Evolutionary conservation across 1,139 yeast genomes (phyloP).

Genomic region (Kodamaea arcana): DNA sequence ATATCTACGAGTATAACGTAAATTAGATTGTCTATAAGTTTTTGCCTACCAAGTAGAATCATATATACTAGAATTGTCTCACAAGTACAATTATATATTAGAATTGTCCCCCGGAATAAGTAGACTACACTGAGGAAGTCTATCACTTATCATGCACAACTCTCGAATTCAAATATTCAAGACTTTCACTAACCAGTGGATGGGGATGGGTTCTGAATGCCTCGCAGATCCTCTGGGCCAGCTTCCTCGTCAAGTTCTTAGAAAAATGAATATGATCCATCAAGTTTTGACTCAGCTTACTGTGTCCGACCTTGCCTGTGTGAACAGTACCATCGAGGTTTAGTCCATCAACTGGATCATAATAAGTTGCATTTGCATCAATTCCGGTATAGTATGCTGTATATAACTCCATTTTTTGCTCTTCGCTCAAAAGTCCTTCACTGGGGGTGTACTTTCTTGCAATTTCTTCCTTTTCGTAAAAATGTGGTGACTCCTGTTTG

Average conservation of each 20-base stretch:
- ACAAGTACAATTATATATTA: no score
- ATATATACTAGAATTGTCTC: no score
- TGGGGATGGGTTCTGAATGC: not conserved
- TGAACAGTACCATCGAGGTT: slow-evolving; percentile 6
- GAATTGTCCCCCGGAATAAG: no score
- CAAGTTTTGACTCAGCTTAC: slow-evolving; percentile 12
- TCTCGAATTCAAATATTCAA: slow-evolving; percentile 1
- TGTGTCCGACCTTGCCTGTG: slow-evolving; percentile 17
- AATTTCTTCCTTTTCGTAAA: slow-evolving; percentile 1
- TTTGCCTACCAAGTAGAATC: no score
- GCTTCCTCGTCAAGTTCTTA: not conserved
- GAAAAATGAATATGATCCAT: slow-evolving; percentile 2
- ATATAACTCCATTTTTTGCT: slow-evolving; percentile 30
- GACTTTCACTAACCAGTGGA: not conserved
- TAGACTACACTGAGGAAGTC: no score
- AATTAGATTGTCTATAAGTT: no score
- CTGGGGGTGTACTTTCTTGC: slow-evolving; percentile 3
- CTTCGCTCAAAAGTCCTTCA: slow-evolving; percentile 29
- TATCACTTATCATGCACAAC: not conserved
- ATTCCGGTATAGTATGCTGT: slow-evolving; percentile 28
- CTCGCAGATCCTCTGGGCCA: not conserved
- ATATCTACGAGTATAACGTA: no score
- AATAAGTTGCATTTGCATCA: slow-evolving; percentile 16
- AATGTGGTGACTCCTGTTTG: not conserved
- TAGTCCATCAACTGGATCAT: slow-evolving; percentile 19